These are phyloP conservation scores for Antarctomyces pellizariae DNA, from an alignment of 495 filamentous ascomycete genomes.

Conservation along the genomic window DNA sequence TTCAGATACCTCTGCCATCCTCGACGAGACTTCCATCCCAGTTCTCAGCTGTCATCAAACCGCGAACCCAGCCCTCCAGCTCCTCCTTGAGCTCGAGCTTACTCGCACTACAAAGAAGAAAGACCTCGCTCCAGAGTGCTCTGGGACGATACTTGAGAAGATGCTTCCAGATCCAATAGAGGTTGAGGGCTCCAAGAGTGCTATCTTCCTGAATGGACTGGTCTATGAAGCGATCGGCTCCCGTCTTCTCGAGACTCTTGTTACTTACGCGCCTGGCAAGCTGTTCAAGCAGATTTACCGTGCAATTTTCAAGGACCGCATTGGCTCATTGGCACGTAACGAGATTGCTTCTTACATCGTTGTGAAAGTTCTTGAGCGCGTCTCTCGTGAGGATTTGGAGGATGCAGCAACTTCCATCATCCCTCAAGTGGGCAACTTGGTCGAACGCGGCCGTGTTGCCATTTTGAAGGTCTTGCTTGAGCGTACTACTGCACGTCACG, in stretches of 20 bases:
- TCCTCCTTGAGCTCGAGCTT: constrained; percentile 67
- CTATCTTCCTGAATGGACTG: constrained; percentile 57
- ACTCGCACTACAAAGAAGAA: constrained; percentile 39
- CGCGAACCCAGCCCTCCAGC: constrained; percentile 72
- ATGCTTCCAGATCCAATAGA: constrained; percentile 42
- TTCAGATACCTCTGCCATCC: constrained; percentile 36
- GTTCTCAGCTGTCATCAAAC: constrained; percentile 68
- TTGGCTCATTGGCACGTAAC: constrained; percentile 60
- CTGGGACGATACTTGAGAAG: constrained; percentile 24
- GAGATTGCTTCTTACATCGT: constrained; percentile 74
- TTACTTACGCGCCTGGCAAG: constrained; percentile 58
- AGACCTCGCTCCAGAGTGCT: constrained; percentile 7
- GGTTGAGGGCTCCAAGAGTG: constrained; percentile 30
- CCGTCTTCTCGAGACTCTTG: constrained; percentile 64
- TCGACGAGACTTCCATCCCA: constrained; percentile 52
- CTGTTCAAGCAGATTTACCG: constrained; percentile 68
- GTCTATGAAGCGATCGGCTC: constrained; percentile 80
- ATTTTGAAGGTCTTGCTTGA: constrained; percentile 67
- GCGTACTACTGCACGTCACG: constrained; percentile 39
- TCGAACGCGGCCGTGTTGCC: constrained; percentile 49
- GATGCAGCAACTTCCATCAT: constrained; percentile 40
- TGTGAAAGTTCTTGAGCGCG: constrained; percentile 50
- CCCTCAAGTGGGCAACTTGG: constrained; percentile 41
- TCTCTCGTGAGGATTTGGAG: constrained; percentile 62
- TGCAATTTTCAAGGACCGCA: constrained; percentile 47